Evolutionary conservation across 2,329 filamentous ascomycete species (phyloP), one percentile per base, ranked within the genome.

Genomic region (Huntiella savannae): DNA sequence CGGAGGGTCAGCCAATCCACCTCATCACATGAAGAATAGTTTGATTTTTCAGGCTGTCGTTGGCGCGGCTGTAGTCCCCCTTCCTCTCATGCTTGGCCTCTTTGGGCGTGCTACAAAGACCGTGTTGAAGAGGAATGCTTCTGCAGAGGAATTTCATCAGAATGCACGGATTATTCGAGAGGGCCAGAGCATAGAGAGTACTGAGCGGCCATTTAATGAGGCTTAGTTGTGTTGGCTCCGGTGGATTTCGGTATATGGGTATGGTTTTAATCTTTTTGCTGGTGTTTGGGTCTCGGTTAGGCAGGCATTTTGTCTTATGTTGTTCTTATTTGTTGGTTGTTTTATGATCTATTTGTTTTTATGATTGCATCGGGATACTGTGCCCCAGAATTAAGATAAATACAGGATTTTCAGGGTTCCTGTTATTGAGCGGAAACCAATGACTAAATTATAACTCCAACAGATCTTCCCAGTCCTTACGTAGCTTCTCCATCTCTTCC

Each of bases 41-140:
- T 64, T 95, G 50, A 69, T 93, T 16, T 92, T 95, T 57, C 73
- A 86, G 53, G 82, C 82, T 1, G 77, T 84, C 2, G 49, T 94
- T 7, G 75, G 76, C 0, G 58, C 79, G 46, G 70, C 67, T 5
- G 71, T 73, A 7, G 67, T 81, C 38, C 81, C 83, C 6, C 59
- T 82, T 41, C 79, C 82, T 1, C 53, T 92, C 50, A 69, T 67
- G 11, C 58, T 93, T 32, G 84, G 85, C 0, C 54, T 79, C 38
- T 81, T 87, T 58, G 83, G 84, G 0, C 62, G 75, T 33, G 28
- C 17, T 17, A 39, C 17, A 12, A 45, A 35, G 35, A n/a, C 40
- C 8, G 34, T 37, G 10, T 19, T 45, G 2, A 38, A 43, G 32
- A 32, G 40, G 5, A 17, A 43, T 43, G 22, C 17, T 13, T 43